Percentiles rank a stretch among this genome's conserved stretches.
These are phyloP conservation scores for Pyricularia grisea DNA, from an alignment of 2,329 filamentous ascomycete species.

Conservation along the genomic window DNA sequence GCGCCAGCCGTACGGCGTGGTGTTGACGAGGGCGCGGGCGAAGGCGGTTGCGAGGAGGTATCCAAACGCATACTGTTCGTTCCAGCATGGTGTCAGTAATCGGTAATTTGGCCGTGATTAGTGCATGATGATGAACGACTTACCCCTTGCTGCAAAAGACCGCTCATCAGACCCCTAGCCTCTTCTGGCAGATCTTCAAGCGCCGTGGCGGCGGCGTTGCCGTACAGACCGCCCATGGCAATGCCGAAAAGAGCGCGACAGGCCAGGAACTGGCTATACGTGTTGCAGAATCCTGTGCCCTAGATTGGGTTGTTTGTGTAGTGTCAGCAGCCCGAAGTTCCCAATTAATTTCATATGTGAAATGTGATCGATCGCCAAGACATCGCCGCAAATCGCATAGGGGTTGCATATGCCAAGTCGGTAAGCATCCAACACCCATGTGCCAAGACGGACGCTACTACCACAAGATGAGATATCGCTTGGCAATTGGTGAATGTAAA, in stretches of 20 bases:
- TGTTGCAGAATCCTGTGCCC: constrained; percentile 59
- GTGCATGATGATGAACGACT: neutral
- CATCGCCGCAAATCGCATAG: neutral
- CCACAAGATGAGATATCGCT: neutral
- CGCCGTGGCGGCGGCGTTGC: constrained; percentile 70
- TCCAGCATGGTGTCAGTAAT: neutral
- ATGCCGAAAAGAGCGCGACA: constrained; percentile 69
- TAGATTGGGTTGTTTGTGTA: constrained; percentile 12
- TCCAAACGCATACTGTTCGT: constrained; percentile 44
- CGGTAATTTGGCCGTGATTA: too few relatives aligned
- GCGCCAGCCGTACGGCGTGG: constrained; percentile 71
- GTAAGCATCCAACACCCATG: neutral
- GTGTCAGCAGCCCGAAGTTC: neutral
- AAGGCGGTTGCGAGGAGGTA: constrained; percentile 56
- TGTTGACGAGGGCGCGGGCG: constrained; percentile 59
- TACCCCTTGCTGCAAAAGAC: constrained; percentile 62
- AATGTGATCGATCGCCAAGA: neutral
- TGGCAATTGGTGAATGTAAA: neutral
- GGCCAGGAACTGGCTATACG: constrained; percentile 63
- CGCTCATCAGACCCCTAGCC: constrained; percentile 64
- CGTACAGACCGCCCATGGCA: constrained; percentile 75
- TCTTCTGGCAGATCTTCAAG: constrained; percentile 64
- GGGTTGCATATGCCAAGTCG: neutral
- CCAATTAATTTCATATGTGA: neutral
- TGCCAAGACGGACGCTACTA: neutral